These are phyloP conservation scores for Knoxdaviesia capensis DNA, from an alignment of 2,329 filamentous ascomycete genomes.

Conservation along the genomic window DNA sequence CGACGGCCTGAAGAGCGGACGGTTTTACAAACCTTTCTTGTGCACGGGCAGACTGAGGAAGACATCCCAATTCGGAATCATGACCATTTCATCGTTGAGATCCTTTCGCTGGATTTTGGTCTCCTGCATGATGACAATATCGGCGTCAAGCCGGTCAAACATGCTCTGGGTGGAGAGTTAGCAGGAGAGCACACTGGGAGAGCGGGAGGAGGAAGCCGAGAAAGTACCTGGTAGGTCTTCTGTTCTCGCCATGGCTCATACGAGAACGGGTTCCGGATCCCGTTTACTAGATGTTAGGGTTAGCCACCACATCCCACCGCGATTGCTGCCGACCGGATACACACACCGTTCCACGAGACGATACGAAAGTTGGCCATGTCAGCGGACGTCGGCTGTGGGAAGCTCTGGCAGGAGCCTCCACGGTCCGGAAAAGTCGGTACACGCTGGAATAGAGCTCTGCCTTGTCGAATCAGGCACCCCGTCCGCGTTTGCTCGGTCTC, in stretches of 20 bases:
- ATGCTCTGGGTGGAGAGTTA: conserved; percentile 40
- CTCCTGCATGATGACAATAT: conserved; percentile 91
- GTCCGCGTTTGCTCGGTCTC: too few species aligned
- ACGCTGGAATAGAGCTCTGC: too few species aligned
- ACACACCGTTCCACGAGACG: too few species aligned
- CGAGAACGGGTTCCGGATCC: too few species aligned
- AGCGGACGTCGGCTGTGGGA: too few species aligned
- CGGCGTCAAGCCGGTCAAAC: conserved; percentile 84
- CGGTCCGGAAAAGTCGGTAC: too few species aligned
- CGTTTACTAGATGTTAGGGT: background rate
- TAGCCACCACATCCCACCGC: background rate
- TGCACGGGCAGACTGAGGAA: conserved; percentile 84
- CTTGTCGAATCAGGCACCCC: too few species aligned
- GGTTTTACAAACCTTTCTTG: conserved; percentile 60
- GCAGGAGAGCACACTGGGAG: background rate
- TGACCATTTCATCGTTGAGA: conserved; percentile 82
- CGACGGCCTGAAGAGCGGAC: background rate
- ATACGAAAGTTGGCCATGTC: too few species aligned
- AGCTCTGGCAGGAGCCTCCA: too few species aligned
- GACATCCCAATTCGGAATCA: conserved; percentile 88
- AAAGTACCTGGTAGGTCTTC: conserved; percentile 42
- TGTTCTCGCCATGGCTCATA: conserved; percentile 47
- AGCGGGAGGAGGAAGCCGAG: too few species aligned
- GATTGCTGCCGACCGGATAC: background rate
- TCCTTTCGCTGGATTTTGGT: conserved; percentile 92